Conservation (phyloP, 2,329 filamentous ascomycete genomes). For the Beauveria asiatica region DNA sequence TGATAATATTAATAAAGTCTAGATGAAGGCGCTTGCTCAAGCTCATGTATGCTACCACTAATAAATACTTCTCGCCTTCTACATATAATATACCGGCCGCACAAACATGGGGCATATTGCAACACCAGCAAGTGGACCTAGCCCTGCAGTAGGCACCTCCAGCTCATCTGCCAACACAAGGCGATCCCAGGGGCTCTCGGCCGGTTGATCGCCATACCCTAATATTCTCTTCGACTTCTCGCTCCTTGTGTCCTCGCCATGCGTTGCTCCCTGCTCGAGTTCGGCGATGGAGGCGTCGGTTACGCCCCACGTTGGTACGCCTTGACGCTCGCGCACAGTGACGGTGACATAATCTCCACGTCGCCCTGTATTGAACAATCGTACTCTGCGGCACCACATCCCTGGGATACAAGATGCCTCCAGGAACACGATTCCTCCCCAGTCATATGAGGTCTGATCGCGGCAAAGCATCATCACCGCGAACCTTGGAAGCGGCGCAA, state of each 20-base stretch:
- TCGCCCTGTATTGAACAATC: neutral
- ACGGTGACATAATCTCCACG: neutral
- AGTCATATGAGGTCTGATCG: no score
- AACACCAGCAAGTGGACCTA: neutral
- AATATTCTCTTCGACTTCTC: neutral
- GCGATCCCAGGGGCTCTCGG: neutral
- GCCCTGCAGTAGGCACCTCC: neutral
- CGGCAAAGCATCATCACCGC: neutral
- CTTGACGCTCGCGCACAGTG: neutral
- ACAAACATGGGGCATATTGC: neutral
- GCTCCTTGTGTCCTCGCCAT: no score
- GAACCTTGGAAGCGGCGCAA: neutral
- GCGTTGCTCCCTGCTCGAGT: neutral
- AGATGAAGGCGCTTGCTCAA: neutral
- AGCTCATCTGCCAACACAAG: neutral
- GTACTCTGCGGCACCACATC: neutral
- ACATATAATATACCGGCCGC: neutral
- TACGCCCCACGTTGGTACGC: neutral
- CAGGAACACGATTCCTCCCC: neutral
- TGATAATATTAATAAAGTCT: neutral
- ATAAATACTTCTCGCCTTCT: neutral
- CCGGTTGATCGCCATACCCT: neutral
- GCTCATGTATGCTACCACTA: neutral
- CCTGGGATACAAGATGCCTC: neutral
- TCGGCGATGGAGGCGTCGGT: neutral